A percentile compares a stretch with the other conserved stretches of the same genome.
phyloP scores from a whole-genome alignment of 2,329 filamentous ascomycete species.

The Colletotrichum sojae region DNA sequence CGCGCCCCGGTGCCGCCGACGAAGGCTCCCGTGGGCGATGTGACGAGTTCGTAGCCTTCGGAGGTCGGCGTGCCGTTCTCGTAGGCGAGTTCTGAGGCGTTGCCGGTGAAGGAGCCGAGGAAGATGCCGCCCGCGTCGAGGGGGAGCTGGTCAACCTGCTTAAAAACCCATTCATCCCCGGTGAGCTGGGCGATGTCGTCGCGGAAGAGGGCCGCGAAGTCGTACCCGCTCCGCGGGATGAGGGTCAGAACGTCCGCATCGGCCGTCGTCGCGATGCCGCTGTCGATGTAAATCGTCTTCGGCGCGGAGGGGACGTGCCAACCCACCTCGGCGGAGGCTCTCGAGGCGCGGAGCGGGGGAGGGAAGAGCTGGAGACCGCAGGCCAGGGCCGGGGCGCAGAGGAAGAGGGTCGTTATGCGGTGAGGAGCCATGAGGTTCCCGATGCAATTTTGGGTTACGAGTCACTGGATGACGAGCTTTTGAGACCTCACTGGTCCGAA shows the following conservation, averaged over 20 bases:
- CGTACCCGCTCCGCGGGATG: slow-evolving; percentile 64
- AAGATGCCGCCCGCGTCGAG: slow-evolving; percentile 56
- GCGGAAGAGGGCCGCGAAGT: slow-evolving; percentile 63
- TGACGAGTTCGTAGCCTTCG: slow-evolving; percentile 64
- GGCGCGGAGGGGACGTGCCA: slow-evolving; percentile 7
- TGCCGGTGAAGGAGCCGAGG: slow-evolving; percentile 52
- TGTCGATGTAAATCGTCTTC: slow-evolving; percentile 57
- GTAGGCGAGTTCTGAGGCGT: slow-evolving; percentile 54
- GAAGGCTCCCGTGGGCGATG: slow-evolving; percentile 50
- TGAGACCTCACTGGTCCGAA: no score
- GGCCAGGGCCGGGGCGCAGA: slow-evolving; percentile 8
- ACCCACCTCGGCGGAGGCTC: not conserved
- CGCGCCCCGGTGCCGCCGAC: slow-evolving; percentile 59
- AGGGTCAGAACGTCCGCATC: slow-evolving; percentile 64
- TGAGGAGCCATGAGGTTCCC: not conserved
- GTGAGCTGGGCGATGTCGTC: slow-evolving; percentile 59
- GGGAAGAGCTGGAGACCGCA: slow-evolving; percentile 28
- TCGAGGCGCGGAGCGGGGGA: not conserved
- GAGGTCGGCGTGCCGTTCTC: slow-evolving; percentile 61
- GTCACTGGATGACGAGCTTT: no score
- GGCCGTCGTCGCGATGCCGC: slow-evolving; percentile 52
- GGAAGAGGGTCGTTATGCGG: slow-evolving; percentile 1
- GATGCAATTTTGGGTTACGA: no score
- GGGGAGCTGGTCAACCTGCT: slow-evolving; percentile 53
- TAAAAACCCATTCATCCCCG: slow-evolving; percentile 57